phyloP scores from a whole-genome alignment of 306 rosid species.

The Leucaena leucocephala region DNA sequence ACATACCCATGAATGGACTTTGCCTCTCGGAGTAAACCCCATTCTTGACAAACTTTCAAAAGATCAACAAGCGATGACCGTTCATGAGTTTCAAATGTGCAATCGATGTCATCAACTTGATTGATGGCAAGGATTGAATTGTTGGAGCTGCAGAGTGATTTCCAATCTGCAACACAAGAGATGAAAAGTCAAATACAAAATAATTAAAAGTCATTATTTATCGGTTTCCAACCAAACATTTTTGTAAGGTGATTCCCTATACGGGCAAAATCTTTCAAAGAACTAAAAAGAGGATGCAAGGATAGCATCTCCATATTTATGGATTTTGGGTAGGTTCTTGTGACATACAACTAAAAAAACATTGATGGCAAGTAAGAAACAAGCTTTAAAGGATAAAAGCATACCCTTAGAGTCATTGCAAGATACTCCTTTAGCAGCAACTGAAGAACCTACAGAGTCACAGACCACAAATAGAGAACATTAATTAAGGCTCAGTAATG shows the following conservation, averaged over 20 bases:
- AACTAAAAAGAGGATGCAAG: constrained; percentile 11
- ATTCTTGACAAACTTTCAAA: constrained; percentile 48
- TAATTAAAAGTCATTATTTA: background rate
- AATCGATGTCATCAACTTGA: constrained; percentile 29
- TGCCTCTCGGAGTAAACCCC: constrained; percentile 41
- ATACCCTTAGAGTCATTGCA: constrained; percentile 64
- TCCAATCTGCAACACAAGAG: constrained; percentile 9
- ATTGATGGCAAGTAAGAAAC: constrained; percentile 11
- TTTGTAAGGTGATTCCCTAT: background rate
- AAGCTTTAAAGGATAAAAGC: constrained; percentile 30
- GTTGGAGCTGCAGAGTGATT: constrained; percentile 13
- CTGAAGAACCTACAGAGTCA: constrained; percentile 58
- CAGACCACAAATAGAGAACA: constrained; percentile 25
- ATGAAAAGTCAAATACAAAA: background rate
- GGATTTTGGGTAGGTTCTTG: constrained; percentile 10
- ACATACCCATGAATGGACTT: constrained; percentile 63
- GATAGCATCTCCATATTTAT: constrained; percentile 25
- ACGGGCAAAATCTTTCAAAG: background rate
- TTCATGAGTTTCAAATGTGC: constrained; percentile 33
- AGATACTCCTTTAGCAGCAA: constrained; percentile 76
- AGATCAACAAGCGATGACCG: constrained; percentile 54
- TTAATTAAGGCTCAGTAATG: constrained; percentile 30
- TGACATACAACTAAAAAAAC: constrained; percentile 8
- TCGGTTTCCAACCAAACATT: background rate
- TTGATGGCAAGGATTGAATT: constrained; percentile 33